A percentile compares a stretch with the other conserved stretches of the same genome.
These are phyloP conservation scores for Penicillium canariense DNA, from an alignment of 495 filamentous ascomycete species.

Conservation along the genomic window DNA sequence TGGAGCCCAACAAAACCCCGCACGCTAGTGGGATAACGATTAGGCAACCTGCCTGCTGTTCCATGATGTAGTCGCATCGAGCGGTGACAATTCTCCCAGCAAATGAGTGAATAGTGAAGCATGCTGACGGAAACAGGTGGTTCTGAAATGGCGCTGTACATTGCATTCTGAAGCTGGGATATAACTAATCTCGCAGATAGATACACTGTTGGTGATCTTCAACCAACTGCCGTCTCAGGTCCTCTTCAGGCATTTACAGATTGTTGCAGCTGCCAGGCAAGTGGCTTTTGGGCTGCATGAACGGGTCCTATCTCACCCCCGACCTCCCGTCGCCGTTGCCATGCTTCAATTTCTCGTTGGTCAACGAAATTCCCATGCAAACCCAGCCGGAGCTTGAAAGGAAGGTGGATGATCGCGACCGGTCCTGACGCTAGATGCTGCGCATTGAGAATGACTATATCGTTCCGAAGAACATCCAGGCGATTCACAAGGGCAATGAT, in stretches of 20 bases:
- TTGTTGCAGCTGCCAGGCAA: background rate
- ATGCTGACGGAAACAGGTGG: too few relatives aligned
- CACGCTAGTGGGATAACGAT: background rate
- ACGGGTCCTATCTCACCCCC: background rate
- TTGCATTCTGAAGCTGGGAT: too few relatives aligned
- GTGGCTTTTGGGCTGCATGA: background rate
- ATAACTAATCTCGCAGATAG: too few relatives aligned
- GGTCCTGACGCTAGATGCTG: slow-evolving; percentile 38
- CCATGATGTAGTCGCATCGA: too few relatives aligned
- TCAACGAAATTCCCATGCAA: slow-evolving; percentile 21
- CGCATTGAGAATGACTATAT: slow-evolving; percentile 52
- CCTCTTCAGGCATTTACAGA: too few relatives aligned
- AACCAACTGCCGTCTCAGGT: too few relatives aligned
- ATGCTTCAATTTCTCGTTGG: slow-evolving; percentile 9
- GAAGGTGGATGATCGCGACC: slow-evolving; percentile 37
- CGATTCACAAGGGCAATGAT: slow-evolving; percentile 53
- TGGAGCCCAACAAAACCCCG: background rate
- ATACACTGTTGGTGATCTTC: too few relatives aligned
- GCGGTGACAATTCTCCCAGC: too few relatives aligned
- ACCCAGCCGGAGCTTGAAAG: slow-evolving; percentile 12
- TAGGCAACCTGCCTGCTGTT: too few relatives aligned
- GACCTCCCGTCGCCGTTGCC: background rate
- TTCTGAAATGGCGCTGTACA: too few relatives aligned
- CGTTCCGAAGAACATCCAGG: slow-evolving; percentile 48
- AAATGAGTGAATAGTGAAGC: too few relatives aligned